Evolutionary conservation across 1,284 basidiomycete genomes (phyloP).

Genomic region (Phlebopus sp.): DNA sequence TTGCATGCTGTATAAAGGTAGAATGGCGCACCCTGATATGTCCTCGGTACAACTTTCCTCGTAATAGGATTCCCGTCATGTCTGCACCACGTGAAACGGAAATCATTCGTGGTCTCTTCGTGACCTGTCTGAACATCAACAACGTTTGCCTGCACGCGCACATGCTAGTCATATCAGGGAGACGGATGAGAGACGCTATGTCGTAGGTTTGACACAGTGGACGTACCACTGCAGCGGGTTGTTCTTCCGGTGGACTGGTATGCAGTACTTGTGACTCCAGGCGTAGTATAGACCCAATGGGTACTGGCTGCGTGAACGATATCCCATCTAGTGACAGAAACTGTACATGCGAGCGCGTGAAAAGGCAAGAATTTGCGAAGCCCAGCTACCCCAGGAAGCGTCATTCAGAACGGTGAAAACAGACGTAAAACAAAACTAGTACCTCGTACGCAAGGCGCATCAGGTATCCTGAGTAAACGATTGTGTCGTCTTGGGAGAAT

Average conservation of each 20-base stretch:
- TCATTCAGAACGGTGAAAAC: not conserved
- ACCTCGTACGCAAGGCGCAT: constrained; percentile 72
- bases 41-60: constrained; percentile 66
- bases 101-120: constrained; percentile 69
- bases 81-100: constrained; percentile 66
- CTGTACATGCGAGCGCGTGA: constrained; percentile 63
- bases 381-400: constrained; percentile 50
- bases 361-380: constrained; percentile 70
- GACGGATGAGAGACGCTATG: not conserved
- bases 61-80: constrained; percentile 40
- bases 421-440: constrained; percentile 4
- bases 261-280: constrained; percentile 68
- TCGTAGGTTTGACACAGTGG: not conserved
- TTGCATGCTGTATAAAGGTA: not conserved
- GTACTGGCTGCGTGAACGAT: constrained; percentile 76
- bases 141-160: constrained; percentile 74
- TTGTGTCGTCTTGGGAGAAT: not conserved
- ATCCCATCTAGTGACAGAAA: constrained; percentile 81
- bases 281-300: constrained; percentile 77
- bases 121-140: constrained; percentile 70
- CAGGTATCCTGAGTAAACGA: constrained; percentile 42
- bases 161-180: constrained; percentile 43
- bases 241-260: constrained; percentile 42
- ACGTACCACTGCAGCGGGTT: constrained; percentile 53
- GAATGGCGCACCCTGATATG: constrained; percentile 54